Base-by-base conservation (phyloP, 805 yeast species). In the Wickerhamiella spandovensis region DNA sequence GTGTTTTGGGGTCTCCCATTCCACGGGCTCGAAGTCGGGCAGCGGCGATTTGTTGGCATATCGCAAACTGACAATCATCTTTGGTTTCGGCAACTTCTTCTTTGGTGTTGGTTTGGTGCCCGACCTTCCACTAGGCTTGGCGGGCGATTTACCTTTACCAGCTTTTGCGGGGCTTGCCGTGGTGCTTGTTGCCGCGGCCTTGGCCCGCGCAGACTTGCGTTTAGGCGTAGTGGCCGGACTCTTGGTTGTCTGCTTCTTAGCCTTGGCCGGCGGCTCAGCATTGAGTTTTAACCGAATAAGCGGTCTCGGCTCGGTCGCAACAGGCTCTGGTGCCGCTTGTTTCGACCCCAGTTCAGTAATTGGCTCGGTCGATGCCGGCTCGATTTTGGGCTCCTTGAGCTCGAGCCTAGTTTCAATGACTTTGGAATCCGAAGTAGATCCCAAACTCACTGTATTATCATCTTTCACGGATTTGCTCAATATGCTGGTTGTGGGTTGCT, bases 11-110 rank as follows among this genome's bases (percentile, higher is more conserved):
- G 54, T 51, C 18, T 52, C 57, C 17, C 63, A 44, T 7, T 54
- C 44, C 37, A 67, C 48, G 3, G 56, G 56, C 44, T 35, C 48
- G 44, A 66, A 63, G 30, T 48, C 53, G 8, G 69, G 69, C 39
- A 54, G 45, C 2, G 50, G 48, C 17, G 38, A 45, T 5, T 39
- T 41, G 28, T 53, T 57, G 17, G 42, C 30, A 45, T 56, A 54
- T 3, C 47, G 44, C 38, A 59, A 50, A 21, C 47, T 54, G 28
- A 56, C 54, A 23, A 59, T 48, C 42, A 48, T 46, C 30, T 42
- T 13, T 10, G 54, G 52, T 17, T 46, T 45, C 23, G 43, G 52
- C 24, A 17, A 42, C 25, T 51, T 50, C 44, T 49, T 43, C 42
- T 35, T 47, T 35, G n/a, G n/a, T n/a, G n/a, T n/a, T n/a, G n/a